A percentile compares a stretch with the other conserved stretches of the same genome.
These are phyloP conservation scores for Mortierella sp. DNA, from an alignment of 371 early-diverging fungal species.

Conservation along the genomic window DNA sequence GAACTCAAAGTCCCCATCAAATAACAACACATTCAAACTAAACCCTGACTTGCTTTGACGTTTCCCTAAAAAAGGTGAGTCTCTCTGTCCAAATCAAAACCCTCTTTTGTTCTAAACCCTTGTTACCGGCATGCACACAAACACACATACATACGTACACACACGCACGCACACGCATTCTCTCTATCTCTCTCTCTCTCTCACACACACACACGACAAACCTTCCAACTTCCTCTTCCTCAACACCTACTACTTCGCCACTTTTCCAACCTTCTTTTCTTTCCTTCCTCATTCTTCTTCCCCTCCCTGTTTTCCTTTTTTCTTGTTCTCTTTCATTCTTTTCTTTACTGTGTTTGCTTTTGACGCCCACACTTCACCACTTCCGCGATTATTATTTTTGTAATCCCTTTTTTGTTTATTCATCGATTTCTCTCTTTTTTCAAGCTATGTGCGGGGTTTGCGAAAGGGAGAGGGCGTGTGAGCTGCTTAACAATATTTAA, in stretches of 20 bases:
- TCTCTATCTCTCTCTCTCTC: too few relatives aligned
- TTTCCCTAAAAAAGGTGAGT: constrained; percentile 8
- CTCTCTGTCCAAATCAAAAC: not conserved
- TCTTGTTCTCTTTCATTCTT: not conserved
- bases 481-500: not conserved
- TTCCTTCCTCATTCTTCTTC: not conserved
- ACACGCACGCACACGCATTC: too few relatives aligned
- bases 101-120: not conserved
- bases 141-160: too few relatives aligned
- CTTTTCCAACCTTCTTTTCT: not conserved
- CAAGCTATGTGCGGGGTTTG: not conserved
- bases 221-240: not conserved
- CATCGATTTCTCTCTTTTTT: not conserved
- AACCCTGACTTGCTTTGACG: not conserved
- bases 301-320: too few relatives aligned
- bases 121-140: not conserved
- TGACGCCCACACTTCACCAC: not conserved
- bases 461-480: not conserved
- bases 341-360: not conserved
- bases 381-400: not conserved
- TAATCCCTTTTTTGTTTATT: not conserved
- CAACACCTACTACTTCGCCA: not conserved
- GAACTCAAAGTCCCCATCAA: not conserved
- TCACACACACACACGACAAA: not conserved
- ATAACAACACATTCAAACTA: not conserved